A percentile compares a stretch with the other conserved stretches of the same genome.
These are phyloP conservation scores for Lepidopterella palustris DNA, from an alignment of 495 filamentous ascomycete species.

Conservation along the genomic window DNA sequence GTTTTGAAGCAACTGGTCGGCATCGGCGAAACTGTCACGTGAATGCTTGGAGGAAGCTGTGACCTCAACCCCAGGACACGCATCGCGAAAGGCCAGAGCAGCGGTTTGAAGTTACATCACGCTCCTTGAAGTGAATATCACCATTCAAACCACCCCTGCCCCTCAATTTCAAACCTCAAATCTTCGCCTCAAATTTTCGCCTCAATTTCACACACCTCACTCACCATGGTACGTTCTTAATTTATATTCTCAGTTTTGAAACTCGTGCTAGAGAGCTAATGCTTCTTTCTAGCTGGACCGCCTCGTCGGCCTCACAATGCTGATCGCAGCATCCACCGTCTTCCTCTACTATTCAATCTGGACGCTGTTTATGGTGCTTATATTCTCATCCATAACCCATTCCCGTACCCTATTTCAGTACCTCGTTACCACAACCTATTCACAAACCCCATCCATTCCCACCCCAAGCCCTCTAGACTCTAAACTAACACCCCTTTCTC, in stretches of 20 bases:
- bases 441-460: background rate
- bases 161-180: too few relatives aligned
- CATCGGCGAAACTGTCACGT: too few relatives aligned
- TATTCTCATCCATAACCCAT: constrained; percentile 1
- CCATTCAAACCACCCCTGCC: too few relatives aligned
- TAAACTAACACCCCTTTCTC: background rate
- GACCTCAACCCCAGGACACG: too few relatives aligned
- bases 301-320: constrained; percentile 94
- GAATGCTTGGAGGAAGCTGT: too few relatives aligned
- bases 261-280: constrained; percentile 8
- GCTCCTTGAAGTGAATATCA: too few relatives aligned
- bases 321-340: constrained; percentile 87
- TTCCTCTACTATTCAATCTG: constrained; percentile 99
- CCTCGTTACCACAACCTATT: background rate
- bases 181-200: too few relatives aligned
- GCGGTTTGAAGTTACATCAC: too few relatives aligned
- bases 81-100: too few relatives aligned
- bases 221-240: background rate
- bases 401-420: background rate
- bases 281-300: constrained; percentile 68
- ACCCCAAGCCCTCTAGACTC: background rate
- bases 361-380: constrained; percentile 97
- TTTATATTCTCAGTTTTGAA: background rate
- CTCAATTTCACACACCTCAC: background rate
- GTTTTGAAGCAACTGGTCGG: too few relatives aligned